Conservation (phyloP, 2,329 filamentous ascomycete genomes). For the Neurospora crassa region DNA sequence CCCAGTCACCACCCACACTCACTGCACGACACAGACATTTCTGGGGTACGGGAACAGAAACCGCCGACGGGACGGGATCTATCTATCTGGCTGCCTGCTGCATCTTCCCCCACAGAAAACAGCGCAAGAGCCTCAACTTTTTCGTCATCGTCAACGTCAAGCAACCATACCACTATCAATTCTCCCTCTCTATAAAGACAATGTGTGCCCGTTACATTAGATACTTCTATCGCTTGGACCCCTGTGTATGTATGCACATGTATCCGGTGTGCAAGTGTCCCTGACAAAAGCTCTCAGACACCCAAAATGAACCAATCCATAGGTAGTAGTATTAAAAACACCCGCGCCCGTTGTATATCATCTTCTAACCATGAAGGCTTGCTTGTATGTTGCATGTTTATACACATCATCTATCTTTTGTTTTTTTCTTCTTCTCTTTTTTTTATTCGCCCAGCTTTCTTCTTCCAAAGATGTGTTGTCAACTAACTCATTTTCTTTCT, state of each 20-base stretch:
- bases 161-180: neutral
- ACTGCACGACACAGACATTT: neutral
- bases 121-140: neutral
- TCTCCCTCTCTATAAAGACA: neutral
- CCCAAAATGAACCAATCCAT: neutral
- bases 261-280: neutral
- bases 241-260: neutral
- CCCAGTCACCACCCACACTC: neutral
- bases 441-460: neutral
- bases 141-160: neutral
- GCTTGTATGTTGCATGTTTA: neutral
- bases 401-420: neutral
- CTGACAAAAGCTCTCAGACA: neutral
- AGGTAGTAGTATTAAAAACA: neutral
- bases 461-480: neutral
- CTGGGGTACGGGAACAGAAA: neutral
- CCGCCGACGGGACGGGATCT: neutral
- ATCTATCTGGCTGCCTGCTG: neutral
- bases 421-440: neutral
- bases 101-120: neutral
- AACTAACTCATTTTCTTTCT: neutral
- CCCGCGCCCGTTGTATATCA: neutral
- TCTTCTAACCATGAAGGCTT: neutral
- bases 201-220: neutral
- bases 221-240: neutral